phyloP scores from a whole-genome alignment of 2,329 filamentous ascomycete species.

The Phialemonium atrogriseum region DNA sequence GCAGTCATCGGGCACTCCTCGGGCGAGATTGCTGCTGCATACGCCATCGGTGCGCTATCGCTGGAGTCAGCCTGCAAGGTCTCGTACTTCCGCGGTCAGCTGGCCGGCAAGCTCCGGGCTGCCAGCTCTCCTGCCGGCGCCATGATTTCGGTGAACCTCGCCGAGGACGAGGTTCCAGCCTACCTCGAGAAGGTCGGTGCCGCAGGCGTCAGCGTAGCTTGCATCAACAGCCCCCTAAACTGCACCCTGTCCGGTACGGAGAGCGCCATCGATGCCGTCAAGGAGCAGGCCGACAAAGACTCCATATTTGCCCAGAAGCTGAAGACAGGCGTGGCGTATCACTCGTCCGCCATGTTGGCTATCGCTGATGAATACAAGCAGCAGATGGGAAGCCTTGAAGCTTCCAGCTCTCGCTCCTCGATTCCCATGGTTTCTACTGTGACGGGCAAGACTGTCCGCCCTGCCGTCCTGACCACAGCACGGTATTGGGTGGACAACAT shows the following conservation, averaged over 20 bases:
- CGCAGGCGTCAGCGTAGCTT: conserved; percentile 14
- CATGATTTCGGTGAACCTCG: conserved; percentile 22
- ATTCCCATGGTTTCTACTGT: conserved; percentile 14
- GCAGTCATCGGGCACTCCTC: conserved; percentile 7
- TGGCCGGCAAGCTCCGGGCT: conserved; percentile 15
- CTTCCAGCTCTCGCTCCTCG: conserved; percentile 3
- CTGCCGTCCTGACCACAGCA: background rate
- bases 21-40: conserved; percentile 26
- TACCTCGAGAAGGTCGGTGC: conserved; percentile 14
- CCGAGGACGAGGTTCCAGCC: conserved; percentile 11
- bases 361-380: conserved; percentile 16
- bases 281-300: conserved; percentile 14
- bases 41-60: conserved; percentile 17
- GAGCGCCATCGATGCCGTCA: conserved; percentile 14
- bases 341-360: conserved; percentile 15
- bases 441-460: conserved; percentile 6
- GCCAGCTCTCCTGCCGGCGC: conserved; percentile 9
- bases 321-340: conserved; percentile 20
- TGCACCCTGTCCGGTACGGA: conserved; percentile 20
- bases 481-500: conserved; percentile 28
- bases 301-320: conserved; percentile 21
- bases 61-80: conserved; percentile 20
- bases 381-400: conserved; percentile 10
- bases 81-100: conserved; percentile 22
- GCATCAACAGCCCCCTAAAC: conserved; percentile 23